A percentile compares a stretch with the other conserved stretches of the same genome.
phyloP scores from a whole-genome alignment of 2,329 filamentous ascomycete species.

The Periconia sp. region DNA sequence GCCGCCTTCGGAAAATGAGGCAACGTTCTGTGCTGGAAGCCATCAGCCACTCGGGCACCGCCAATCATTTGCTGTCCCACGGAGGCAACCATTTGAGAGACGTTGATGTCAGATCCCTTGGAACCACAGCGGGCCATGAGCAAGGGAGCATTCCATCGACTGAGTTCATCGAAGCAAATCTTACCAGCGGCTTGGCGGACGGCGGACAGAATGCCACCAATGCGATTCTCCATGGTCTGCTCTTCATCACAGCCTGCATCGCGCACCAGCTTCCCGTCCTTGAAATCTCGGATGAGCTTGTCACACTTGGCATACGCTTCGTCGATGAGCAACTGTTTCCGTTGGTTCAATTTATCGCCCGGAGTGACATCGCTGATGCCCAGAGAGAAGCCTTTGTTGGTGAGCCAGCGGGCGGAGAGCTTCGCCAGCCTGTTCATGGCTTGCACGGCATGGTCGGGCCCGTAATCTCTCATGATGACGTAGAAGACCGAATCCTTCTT shows the following conservation, averaged over 20 bases:
- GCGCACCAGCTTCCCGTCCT: constrained; percentile 78
- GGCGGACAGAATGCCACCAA: constrained; percentile 88
- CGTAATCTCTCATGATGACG: constrained; percentile 92
- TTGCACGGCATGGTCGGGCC: constrained; percentile 80
- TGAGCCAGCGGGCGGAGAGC: constrained; percentile 83
- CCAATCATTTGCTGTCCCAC: constrained; percentile 98
- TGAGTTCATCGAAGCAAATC: constrained; percentile 86
- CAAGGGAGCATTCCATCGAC: constrained; percentile 86
- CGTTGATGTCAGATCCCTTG: constrained; percentile 96
- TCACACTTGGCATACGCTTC: constrained; percentile 81
- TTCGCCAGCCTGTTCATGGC: constrained; percentile 95
- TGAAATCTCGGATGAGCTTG: constrained; percentile 78
- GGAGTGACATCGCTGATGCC: constrained; percentile 95
- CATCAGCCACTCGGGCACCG: constrained; percentile 87
- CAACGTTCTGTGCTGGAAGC: constrained; percentile 92
- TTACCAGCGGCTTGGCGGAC: constrained; percentile 90
- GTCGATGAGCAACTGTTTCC: constrained; percentile 76
- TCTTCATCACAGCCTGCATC: constrained; percentile 88
- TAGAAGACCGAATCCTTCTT: constrained; percentile 99
- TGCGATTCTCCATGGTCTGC: constrained; percentile 84
- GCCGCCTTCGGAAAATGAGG: constrained; percentile 95
- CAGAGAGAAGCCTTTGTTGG: constrained; percentile 92
- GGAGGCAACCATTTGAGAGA: constrained; percentile 96
- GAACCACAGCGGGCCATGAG: constrained; percentile 98
- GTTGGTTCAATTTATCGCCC: constrained; percentile 66